Evolutionary conservation across 2,329 filamentous ascomycete species (phyloP).

Genomic region (Xylaria arbuscula): DNA sequence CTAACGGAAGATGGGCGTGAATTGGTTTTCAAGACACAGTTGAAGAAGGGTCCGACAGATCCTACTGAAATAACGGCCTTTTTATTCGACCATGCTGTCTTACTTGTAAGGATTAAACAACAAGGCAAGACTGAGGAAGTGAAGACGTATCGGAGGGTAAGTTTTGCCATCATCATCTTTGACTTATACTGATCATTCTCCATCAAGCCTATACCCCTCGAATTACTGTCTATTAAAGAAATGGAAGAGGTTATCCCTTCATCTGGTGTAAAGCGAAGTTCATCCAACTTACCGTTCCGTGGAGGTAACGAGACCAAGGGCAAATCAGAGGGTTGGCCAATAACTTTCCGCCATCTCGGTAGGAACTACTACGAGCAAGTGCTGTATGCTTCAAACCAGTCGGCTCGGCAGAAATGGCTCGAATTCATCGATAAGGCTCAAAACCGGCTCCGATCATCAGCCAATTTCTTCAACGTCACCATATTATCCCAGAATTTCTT

Average conservation of each 20-base stretch:
- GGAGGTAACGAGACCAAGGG: slow-evolving; percentile 64
- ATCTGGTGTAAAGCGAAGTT: slow-evolving; percentile 84
- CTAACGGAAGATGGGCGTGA: slow-evolving; percentile 93
- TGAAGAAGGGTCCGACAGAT: slow-evolving; percentile 93
- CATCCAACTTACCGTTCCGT: slow-evolving; percentile 76
- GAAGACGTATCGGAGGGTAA: slow-evolving; percentile 85
- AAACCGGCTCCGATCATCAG: slow-evolving; percentile 83
- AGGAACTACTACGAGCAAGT: slow-evolving; percentile 95
- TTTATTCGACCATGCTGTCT: slow-evolving; percentile 93
- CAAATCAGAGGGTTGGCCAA: slow-evolving; percentile 83
- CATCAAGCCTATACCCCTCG: slow-evolving; percentile 84
- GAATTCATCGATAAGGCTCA: slow-evolving; percentile 95
- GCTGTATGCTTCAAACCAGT: slow-evolving; percentile 85
- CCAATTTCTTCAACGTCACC: slow-evolving; percentile 87
- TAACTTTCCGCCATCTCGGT: slow-evolving; percentile 95
- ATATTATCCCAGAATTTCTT: slow-evolving; percentile 71
- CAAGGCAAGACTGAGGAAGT: slow-evolving; percentile 94
- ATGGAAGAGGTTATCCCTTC: slow-evolving; percentile 96
- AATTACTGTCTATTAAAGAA: slow-evolving; percentile 91
- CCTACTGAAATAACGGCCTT: slow-evolving; percentile 92
- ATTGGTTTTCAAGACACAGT: slow-evolving; percentile 89
- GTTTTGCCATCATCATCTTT: slow-evolving; percentile 40
- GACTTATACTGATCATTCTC: slow-evolving; percentile 28
- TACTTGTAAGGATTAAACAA: slow-evolving; percentile 90
- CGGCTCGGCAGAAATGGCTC: slow-evolving; percentile 94